A percentile compares a stretch with the other conserved stretches of the same genome.
Evolutionary conservation across 768 basidiomycete genomes (phyloP).

Genomic region (Boletus patriciae): DNA sequence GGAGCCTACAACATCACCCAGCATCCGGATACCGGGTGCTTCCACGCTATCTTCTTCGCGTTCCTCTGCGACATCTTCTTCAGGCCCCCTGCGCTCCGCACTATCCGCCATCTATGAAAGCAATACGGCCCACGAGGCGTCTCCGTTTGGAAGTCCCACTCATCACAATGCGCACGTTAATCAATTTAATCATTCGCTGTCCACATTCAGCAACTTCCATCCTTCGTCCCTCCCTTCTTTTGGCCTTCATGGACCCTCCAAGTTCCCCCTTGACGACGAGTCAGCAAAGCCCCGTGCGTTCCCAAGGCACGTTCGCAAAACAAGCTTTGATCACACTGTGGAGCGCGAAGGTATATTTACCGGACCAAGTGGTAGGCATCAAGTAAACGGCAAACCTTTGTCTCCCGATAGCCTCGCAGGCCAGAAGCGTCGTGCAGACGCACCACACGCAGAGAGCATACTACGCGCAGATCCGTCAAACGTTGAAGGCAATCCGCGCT

Average conservation of each 20-base stretch:
- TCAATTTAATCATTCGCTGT: constrained; percentile 41
- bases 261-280: constrained; percentile 32
- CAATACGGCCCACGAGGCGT: constrained; percentile 35
- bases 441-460: constrained; percentile 78
- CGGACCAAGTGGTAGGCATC: constrained; percentile 67
- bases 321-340: constrained; percentile 93
- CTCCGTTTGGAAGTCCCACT: constrained; percentile 39
- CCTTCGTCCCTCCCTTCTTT: constrained; percentile 75
- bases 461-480: constrained; percentile 75
- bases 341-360: constrained; percentile 60
- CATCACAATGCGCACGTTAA: constrained; percentile 30
- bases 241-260: constrained; percentile 60
- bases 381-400: constrained; percentile 75
- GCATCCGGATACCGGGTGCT: constrained; percentile 41
- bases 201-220: constrained; percentile 48
- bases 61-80: constrained; percentile 47
- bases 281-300: constrained; percentile 53
- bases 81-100: constrained; percentile 39
- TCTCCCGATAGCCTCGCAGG: constrained; percentile 64
- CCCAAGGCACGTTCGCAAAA: constrained; percentile 87
- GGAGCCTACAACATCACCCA: constrained; percentile 27
- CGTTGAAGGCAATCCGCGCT: constrained; percentile 39
- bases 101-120: constrained; percentile 52
- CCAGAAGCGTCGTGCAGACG: constrained; percentile 78
- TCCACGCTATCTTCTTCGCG: constrained; percentile 48